These are phyloP conservation scores for Aspergillus wentii DNA, from an alignment of 495 filamentous ascomycete genomes.

Conservation along the genomic window DNA sequence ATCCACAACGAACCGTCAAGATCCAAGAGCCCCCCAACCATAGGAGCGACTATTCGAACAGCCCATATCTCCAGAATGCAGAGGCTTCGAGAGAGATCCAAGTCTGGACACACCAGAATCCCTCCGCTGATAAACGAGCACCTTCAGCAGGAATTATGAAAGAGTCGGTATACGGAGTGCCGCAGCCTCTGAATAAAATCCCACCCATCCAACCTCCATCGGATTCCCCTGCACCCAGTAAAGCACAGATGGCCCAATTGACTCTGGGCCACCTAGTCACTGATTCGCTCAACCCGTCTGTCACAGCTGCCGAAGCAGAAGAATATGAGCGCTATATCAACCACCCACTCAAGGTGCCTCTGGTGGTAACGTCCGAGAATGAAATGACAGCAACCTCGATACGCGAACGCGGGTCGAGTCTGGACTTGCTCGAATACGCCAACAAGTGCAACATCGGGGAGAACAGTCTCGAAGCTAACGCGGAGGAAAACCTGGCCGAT, in stretches of 20 bases:
- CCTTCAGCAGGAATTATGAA: conserved; percentile 41
- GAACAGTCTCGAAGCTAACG: conserved; percentile 25
- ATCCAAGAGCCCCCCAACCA: conserved; percentile 36
- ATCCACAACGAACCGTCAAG: conserved; percentile 36
- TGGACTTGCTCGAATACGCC: conserved; percentile 73
- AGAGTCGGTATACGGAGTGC: conserved; percentile 24
- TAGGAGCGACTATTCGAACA: conserved; percentile 5
- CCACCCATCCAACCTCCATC: conserved; percentile 19
- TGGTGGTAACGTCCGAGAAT: conserved; percentile 73
- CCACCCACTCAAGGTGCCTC: conserved; percentile 83
- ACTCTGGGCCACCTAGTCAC: conserved; percentile 80
- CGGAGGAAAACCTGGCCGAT: conserved; percentile 66
- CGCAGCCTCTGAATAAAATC: conserved; percentile 15
- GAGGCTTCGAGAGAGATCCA: conserved; percentile 8
- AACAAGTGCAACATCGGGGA: conserved; percentile 44
- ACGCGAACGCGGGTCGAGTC: conserved; percentile 40
- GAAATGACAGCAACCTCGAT: conserved; percentile 40
- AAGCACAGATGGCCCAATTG: conserved; percentile 72
- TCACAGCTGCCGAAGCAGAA: conserved; percentile 65
- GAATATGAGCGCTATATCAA: conserved; percentile 90
- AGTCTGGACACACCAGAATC: conserved; percentile 24
- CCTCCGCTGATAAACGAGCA: conserved; percentile 25
- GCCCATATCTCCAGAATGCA: conserved; percentile 6
- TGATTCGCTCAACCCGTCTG: conserved; percentile 73
- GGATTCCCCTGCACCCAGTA: conserved; percentile 34